Percentiles rank a stretch among this genome's conserved stretches.
Evolutionary conservation across 2,329 filamentous ascomycete genomes (phyloP).

Genomic region (Phyllosticta citribraziliensis): DNA sequence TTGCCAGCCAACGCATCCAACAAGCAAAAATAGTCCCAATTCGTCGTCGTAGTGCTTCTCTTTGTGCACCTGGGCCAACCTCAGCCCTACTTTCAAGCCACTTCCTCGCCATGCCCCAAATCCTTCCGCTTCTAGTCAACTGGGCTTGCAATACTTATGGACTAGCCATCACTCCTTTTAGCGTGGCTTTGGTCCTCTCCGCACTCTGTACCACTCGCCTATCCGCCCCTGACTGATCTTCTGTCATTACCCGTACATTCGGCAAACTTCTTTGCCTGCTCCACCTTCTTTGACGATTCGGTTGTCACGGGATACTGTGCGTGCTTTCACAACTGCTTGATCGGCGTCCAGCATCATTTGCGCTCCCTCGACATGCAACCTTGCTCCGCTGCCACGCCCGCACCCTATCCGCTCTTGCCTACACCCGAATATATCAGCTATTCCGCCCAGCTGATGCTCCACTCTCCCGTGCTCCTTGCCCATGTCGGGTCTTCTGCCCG

Average conservation of each 20-base stretch:
- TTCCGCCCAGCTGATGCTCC: conserved; percentile 8
- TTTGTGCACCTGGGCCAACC: background rate
- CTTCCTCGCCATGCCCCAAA: background rate
- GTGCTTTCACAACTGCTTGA: background rate
- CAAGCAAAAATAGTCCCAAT: background rate
- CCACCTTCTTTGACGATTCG: background rate
- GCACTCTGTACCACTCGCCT: background rate
- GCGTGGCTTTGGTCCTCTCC: background rate
- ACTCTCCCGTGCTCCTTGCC: conserved; percentile 7
- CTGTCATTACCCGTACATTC: background rate
- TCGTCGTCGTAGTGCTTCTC: background rate
- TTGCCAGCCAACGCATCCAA: background rate
- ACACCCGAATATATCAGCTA: conserved; percentile 10
- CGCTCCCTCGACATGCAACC: conserved; percentile 6
- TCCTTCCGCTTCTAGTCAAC: background rate
- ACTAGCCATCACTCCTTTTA: background rate
- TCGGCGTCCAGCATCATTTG: conserved; percentile 4
- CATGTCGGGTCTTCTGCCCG: conserved; percentile 7
- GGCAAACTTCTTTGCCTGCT: background rate
- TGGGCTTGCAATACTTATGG: background rate
- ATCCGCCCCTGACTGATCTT: background rate
- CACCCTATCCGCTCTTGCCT: background rate
- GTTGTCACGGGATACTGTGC: background rate
- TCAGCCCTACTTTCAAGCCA: background rate
- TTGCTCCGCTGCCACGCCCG: conserved; percentile 6